Evolutionary conservation across 805 yeast genomes (phyloP), one percentile per base, ranked within the genome.

Genomic region (Blastobotrys parvus): DNA sequence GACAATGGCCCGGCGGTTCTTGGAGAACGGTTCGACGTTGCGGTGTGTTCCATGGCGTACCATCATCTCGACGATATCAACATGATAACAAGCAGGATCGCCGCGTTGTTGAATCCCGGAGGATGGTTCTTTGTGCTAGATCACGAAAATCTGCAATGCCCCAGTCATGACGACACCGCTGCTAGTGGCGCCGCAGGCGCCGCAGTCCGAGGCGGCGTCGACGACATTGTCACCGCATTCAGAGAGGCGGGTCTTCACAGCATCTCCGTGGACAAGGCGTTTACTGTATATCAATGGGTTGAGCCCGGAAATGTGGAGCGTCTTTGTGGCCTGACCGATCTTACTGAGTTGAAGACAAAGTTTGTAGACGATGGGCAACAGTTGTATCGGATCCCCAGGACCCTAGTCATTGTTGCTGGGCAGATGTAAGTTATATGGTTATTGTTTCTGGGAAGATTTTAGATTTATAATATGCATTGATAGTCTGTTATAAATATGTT

Each of bases 1-100:
- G 50, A 41, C 10, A 31, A 27, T 10, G 34, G 31, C n/a, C n/a
- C n/a, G n/a, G n/a, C n/a, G n/a, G 13, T 43, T 3, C 30, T 31
- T 34, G 39, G 36, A 19, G 46, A 35, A 13, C 39, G 29, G 35
- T 15, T 30, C 16, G 57, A 55, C 27, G 47, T 44, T 20, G 54
- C 45, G 10, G 49, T 55, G 20, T 42, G 49, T 13, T 53, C 59
- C 2, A 30, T 55, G 46, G 45, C 55, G 1, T 55, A 47, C 37
- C 59, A 55, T 30, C 59, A 55, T 42, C 33, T 55, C 3, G 42
- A 39, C 21, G 52, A 55, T 34, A 41, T 48, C 19, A 41, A 43
- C 2, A 27, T 23, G 3, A 44, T 44, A 10, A 45, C 51, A 1
- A 27, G 42, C 20, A 34, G 35, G 10, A 44, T 55, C 20, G 52